phyloP scores from a whole-genome alignment of 1,139 yeast genomes.

The Blastobotrys apis region DNA sequence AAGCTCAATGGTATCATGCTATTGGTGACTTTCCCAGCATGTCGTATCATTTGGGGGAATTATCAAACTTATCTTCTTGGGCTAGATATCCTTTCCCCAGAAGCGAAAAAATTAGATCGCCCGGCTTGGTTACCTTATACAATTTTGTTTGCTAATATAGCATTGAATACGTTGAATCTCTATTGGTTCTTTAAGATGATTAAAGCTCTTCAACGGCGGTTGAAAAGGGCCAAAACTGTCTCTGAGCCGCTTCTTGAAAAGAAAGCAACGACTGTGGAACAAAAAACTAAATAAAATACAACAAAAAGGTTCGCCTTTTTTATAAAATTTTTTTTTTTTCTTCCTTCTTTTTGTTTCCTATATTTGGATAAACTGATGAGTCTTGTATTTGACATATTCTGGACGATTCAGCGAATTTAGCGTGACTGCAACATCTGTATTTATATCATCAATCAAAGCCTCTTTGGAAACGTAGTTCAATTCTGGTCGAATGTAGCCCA shows the following conservation, averaged over 20 bases:
- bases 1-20: constrained; percentile 67
- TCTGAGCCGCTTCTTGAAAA: constrained; percentile 6
- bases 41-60: constrained; percentile 87
- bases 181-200: constrained; percentile 74
- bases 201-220: constrained; percentile 42
- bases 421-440: constrained; percentile 72
- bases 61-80: constrained; percentile 48
- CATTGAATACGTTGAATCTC: constrained; percentile 63
- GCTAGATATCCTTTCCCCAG: constrained; percentile 23
- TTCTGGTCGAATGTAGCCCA: constrained; percentile 92
- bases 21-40: constrained; percentile 65
- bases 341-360: neutral
- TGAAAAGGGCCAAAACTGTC: neutral
- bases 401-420: constrained; percentile 43
- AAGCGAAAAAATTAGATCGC: constrained; percentile 7
- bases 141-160: constrained; percentile 57
- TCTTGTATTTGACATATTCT: constrained; percentile 31
- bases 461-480: constrained; percentile 80
- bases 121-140: constrained; percentile 45
- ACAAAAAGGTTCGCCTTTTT: neutral
- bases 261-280: neutral
- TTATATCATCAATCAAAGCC: constrained; percentile 80
- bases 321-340: neutral
- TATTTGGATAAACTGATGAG: constrained; percentile 21
- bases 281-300: neutral